Percentiles rank a stretch among this genome's conserved stretches.
These are phyloP conservation scores for Cercospora janseana DNA, from an alignment of 2,329 filamentous ascomycete genomes.

Conservation along the genomic window DNA sequence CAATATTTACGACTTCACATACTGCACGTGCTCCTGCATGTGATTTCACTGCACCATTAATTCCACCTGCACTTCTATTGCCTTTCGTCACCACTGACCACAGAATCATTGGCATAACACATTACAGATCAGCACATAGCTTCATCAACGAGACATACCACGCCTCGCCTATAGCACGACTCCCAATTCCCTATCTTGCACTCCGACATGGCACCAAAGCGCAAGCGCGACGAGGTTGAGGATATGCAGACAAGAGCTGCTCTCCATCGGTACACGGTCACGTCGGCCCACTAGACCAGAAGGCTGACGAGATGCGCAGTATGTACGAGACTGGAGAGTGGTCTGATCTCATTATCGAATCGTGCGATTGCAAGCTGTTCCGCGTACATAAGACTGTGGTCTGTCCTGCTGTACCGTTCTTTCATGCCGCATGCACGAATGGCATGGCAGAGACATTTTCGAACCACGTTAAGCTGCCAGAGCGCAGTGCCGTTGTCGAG, in stretches of 20 bases:
- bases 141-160: no score
- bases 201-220: background rate
- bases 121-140: background rate
- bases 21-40: no score
- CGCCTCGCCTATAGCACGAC: no score
- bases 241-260: background rate
- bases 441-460: conserved; percentile 2
- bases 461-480: conserved; percentile 1
- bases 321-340: conserved; percentile 15
- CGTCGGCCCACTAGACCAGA: background rate
- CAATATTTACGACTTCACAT: no score
- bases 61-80: no score
- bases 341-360: conserved; percentile 13
- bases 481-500: background rate
- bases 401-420: conserved; percentile 11
- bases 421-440: conserved; percentile 8
- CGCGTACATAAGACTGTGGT: conserved; percentile 17
- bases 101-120: background rate
- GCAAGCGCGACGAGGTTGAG: background rate
- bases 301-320: background rate
- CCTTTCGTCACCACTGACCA: no score
- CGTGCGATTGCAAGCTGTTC: background rate
- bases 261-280: background rate
- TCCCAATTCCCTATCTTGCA: no score
- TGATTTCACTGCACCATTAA: no score